Evolutionary conservation across 257 asterid genomes (phyloP).

Genomic region (Penstemon davidsonii): DNA sequence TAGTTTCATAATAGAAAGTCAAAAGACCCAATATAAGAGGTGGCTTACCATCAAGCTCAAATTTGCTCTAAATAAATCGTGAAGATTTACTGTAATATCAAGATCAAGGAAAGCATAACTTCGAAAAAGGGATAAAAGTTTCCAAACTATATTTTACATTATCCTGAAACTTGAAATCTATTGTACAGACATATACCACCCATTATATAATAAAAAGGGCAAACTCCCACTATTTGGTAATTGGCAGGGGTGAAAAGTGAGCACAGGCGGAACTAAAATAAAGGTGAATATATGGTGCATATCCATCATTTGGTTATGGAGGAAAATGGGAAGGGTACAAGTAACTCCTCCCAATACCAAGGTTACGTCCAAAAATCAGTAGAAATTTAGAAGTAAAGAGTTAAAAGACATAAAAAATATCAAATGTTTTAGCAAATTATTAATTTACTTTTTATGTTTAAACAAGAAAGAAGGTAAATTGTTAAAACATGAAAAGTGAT

Average conservation of each 20-base stretch:
- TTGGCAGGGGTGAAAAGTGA: background rate
- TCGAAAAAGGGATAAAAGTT: background rate
- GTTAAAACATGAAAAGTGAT: no score
- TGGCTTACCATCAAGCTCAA: slow-evolving; percentile 6
- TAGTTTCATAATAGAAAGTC: background rate
- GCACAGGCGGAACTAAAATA: background rate
- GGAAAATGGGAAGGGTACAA: background rate
- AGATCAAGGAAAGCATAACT: background rate
- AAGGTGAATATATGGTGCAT: no score
- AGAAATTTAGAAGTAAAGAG: background rate
- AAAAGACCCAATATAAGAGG: slow-evolving; percentile 13
- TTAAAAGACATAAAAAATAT: background rate
- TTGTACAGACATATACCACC: slow-evolving; percentile 5
- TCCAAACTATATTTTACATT: no score
- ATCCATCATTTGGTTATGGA: no score
- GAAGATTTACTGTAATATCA: slow-evolving; percentile 9
- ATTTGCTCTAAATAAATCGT: slow-evolving; percentile 5
- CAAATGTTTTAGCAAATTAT: background rate
- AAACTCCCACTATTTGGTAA: background rate
- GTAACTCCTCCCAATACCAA: background rate
- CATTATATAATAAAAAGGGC: background rate
- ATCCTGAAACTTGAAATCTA: slow-evolving; percentile 3
- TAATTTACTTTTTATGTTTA: no score
- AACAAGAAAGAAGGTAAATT: no score
- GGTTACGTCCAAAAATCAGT: background rate